Evolutionary conservation across 257 asterid species (phyloP).

Genomic region (Solanum commersonii): DNA sequence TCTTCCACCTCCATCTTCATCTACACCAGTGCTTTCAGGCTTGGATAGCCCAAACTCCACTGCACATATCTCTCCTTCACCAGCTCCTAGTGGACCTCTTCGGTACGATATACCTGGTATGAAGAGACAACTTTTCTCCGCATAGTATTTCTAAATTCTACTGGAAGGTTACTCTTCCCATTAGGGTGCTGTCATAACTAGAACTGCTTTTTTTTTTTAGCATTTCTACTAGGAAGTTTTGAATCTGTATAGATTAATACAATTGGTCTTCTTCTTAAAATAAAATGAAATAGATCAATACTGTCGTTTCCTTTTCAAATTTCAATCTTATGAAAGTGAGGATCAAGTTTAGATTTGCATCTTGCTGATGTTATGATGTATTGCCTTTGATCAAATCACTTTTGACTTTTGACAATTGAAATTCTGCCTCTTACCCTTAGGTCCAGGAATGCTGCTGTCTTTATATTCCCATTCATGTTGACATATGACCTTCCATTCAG

Average conservation of each 20-base stretch:
- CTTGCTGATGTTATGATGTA: background rate
- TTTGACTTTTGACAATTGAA: background rate
- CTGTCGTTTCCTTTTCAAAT: background rate
- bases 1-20: background rate
- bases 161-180: background rate
- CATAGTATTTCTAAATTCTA: background rate
- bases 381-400: background rate
- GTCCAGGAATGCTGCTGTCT: background rate
- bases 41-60: conserved; percentile 19
- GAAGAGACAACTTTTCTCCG: background rate
- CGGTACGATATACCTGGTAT: conserved; percentile 38
- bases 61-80: conserved; percentile 32
- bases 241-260: background rate
- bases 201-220: background rate
- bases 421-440: background rate
- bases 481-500: background rate
- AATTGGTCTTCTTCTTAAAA: background rate
- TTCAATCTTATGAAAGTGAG: background rate
- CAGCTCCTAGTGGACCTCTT: conserved; percentile 51
- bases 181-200: background rate
- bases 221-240: background rate
- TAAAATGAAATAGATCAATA: background rate
- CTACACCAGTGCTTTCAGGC: conserved; percentile 22
- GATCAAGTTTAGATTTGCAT: background rate
- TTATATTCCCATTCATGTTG: background rate